Conservation (phyloP, 176 grass and related monocot genomes). For the Leersia perrieri region DNA sequence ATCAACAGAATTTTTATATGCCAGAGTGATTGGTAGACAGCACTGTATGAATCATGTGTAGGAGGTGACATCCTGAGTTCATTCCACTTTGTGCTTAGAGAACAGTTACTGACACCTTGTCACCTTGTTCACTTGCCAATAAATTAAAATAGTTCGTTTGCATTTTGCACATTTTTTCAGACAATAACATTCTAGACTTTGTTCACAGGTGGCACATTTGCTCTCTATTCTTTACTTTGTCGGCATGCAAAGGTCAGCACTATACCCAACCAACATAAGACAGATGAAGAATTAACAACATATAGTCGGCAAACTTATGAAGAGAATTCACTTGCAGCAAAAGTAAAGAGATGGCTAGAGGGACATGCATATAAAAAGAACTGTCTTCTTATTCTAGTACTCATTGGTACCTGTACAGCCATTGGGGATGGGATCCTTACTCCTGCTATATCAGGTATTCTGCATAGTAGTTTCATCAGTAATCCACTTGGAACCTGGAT, state of each 20-base stretch:
- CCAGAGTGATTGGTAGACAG: constrained; percentile 15
- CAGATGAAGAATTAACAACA: constrained; percentile 84
- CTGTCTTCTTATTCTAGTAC: constrained; percentile 69
- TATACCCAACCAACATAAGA: constrained; percentile 91
- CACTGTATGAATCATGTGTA: constrained; percentile 34
- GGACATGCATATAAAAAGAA: constrained; percentile 64
- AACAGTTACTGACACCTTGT: constrained; percentile 5
- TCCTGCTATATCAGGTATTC: constrained; percentile 84
- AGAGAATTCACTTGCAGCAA: constrained; percentile 76
- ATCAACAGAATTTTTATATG: constrained; percentile 24
- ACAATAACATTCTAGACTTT: constrained; percentile 16
- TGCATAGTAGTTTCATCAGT: not conserved
- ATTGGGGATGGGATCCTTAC: constrained; percentile 88
- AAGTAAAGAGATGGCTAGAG: constrained; percentile 81
- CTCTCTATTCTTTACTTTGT: constrained; percentile 89
- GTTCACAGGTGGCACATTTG: constrained; percentile 81
- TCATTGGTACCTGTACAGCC: constrained; percentile 78
- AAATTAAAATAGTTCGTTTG: not conserved
- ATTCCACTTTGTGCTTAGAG: constrained; percentile 12
- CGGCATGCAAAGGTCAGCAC: constrained; percentile 81
- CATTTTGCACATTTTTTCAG: constrained; percentile 12
- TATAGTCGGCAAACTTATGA: constrained; percentile 83
- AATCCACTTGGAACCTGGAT: constrained; percentile 15
- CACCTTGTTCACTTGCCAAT: constrained; percentile 6
- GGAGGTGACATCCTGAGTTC: constrained; percentile 18